Evolutionary conservation across 192 early-diverging fungal genomes (phyloP), one percentile per base, ranked within the genome.

Genomic region (Coemansia sp.): DNA sequence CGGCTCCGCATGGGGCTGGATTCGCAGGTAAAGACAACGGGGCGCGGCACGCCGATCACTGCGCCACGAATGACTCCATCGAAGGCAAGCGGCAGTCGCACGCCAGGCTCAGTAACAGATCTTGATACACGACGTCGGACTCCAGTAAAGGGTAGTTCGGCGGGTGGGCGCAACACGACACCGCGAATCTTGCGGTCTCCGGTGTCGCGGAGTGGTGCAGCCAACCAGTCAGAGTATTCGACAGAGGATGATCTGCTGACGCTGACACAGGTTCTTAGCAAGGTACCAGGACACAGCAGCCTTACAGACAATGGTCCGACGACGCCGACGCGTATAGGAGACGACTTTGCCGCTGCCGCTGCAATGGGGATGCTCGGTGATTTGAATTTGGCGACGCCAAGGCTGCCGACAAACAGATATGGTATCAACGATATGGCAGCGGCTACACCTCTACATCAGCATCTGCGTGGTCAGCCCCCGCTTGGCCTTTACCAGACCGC

Each of bases 401-500:
- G 77, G 6, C 65, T 80, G 33, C 77, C 77, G 21, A 55, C 67
- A 25, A 52, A 68, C 51, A 42, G 68, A 7, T 56, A 59, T 51
- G 72, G 68, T 6, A 21, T 71, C 20, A 59, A 54, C 57, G 77
- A 76, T 30, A 46, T 71, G 51, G 51, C 66, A 5, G 66, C 58
- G 39, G 27, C 58, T 17, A 76, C 78, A 24, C 74, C 78, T 7
- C 36, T 75, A 25, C 78, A 68, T 29, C 74, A 62, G 74, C 78
- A 76, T 22, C 64, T 81, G 66, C 70, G 67, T 31, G 54, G 61
- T 5, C 73, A 76, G 71, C 74, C 70, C n/a, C 57, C 70, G n/a
- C 42, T 79, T 59, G 70, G 71, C 0, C 66, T 82, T 14, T 82
- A 82, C 42, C 80, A 82, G 54, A 82, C 80, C 2, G 80, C 80